Conservation (phyloP, 2,329 filamentous ascomycete species). For the Didymella sp. region DNA sequence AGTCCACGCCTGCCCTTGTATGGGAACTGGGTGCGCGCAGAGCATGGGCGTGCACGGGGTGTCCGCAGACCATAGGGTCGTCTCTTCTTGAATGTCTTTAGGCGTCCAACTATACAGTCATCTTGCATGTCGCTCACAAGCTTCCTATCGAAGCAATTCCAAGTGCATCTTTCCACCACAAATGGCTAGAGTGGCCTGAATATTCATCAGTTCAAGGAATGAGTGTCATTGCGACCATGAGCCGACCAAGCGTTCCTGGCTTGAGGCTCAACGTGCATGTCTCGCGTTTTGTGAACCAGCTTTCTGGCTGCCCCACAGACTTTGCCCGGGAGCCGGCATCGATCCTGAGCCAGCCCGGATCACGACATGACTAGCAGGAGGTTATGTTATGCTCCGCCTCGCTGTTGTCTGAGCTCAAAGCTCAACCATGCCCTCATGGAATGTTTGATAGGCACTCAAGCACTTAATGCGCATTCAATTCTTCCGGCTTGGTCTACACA, state of each 20-base stretch:
- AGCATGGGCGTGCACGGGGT: no score
- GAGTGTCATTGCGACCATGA: neutral
- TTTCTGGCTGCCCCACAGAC: conserved; percentile 10
- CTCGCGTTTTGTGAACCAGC: conserved; percentile 3
- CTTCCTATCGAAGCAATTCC: neutral
- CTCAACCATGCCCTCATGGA: neutral
- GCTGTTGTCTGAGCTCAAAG: neutral
- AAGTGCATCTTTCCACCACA: neutral
- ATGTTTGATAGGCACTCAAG: conserved; percentile 1
- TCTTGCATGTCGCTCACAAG: neutral
- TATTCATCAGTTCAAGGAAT: neutral
- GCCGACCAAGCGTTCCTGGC: neutral
- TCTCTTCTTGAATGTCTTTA: neutral
- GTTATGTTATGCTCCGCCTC: conserved; percentile 10
- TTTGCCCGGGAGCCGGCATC: conserved; percentile 12
- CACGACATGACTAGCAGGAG: conserved; percentile 11
- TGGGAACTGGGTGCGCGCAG: no score
- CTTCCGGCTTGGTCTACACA: conserved; percentile 2
- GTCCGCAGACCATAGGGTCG: no score
- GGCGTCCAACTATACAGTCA: neutral
- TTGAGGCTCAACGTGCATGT: neutral
- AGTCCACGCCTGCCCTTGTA: no score
- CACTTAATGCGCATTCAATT: neutral
- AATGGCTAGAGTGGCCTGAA: neutral
- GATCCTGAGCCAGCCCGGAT: conserved; percentile 7